These are phyloP conservation scores for Artemisia argyi DNA, from an alignment of 129 eudicot species.

Conservation along the genomic window DNA sequence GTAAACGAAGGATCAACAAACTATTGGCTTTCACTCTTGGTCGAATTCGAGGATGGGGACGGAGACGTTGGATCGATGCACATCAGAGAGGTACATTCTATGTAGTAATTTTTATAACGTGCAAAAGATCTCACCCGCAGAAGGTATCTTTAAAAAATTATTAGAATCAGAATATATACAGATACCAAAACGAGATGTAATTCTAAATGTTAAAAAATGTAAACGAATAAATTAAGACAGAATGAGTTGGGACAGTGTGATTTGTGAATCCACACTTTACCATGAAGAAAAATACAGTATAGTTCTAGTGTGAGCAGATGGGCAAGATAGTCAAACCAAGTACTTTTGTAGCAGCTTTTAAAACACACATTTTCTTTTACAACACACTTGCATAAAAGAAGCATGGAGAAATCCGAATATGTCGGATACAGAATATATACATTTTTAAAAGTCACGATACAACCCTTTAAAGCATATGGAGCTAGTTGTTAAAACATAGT, in stretches of 20 bases:
- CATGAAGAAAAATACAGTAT: not conserved
- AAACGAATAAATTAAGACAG: not conserved
- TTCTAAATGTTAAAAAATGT: slow-evolving; percentile 9
- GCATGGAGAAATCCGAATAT: slow-evolving; percentile 35
- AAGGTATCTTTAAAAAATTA: not conserved
- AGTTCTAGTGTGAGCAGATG: slow-evolving; percentile 16
- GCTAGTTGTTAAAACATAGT: slow-evolving; percentile 20
- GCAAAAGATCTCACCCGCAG: not conserved
- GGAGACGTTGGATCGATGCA: slow-evolving; percentile 98
- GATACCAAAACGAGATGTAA: not conserved
- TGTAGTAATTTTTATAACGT: not conserved
- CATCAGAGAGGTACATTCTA: slow-evolving; percentile 65
- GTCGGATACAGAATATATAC: slow-evolving; percentile 39
- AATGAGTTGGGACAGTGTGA: slow-evolving; percentile 11
- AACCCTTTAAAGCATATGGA: slow-evolving; percentile 27
- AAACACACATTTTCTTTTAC: slow-evolving; percentile 23
- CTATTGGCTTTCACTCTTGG: slow-evolving; percentile 84
- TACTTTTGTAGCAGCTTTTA: slow-evolving; percentile 28
- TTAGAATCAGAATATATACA: not conserved
- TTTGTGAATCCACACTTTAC: slow-evolving; percentile 23
- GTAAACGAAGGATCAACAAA: slow-evolving; percentile 93
- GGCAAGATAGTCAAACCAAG: slow-evolving; percentile 33
- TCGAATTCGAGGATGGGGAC: slow-evolving; percentile 93
- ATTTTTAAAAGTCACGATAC: not conserved
- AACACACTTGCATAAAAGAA: slow-evolving; percentile 39